Evolutionary conservation across 1,284 basidiomycete species (phyloP).

Genomic region (Ceratobasidium sp.): DNA sequence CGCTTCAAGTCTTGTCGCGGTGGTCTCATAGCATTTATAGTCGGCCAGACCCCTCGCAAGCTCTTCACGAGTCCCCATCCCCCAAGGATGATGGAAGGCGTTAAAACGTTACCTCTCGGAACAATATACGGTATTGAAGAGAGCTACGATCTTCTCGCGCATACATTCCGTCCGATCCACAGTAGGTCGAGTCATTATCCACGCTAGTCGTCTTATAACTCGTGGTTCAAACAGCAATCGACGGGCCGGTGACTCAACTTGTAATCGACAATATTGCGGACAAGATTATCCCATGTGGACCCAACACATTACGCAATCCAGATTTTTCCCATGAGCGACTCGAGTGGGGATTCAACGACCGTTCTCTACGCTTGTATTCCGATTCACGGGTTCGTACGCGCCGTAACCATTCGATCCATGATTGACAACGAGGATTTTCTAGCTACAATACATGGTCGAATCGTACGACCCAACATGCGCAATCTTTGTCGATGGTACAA

Average conservation of each 20-base stretch:
- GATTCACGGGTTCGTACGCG: constrained; percentile 69
- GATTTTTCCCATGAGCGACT: constrained; percentile 74
- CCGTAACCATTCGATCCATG: constrained; percentile 32
- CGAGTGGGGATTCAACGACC: constrained; percentile 71
- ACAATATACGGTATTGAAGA: constrained; percentile 84
- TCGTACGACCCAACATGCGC: constrained; percentile 80
- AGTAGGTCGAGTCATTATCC: constrained; percentile 60
- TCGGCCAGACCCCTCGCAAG: constrained; percentile 91
- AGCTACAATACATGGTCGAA: constrained; percentile 68
- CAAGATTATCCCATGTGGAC: constrained; percentile 73
- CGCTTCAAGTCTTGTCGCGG: background rate
- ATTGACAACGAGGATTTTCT: constrained; percentile 40
- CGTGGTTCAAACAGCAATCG: constrained; percentile 65
- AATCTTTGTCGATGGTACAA: constrained; percentile 77
- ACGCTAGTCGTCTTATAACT: constrained; percentile 46
- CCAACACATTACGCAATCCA: constrained; percentile 72
- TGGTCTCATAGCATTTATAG: constrained; percentile 59
- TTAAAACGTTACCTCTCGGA: constrained; percentile 76
- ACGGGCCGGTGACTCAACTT: constrained; percentile 66
- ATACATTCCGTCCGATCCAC: constrained; percentile 70
- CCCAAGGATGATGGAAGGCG: constrained; percentile 76
- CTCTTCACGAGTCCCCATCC: constrained; percentile 91
- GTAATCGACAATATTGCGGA: constrained; percentile 70
- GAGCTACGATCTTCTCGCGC: constrained; percentile 73
- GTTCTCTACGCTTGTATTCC: constrained; percentile 69